A percentile compares a stretch with the other conserved stretches of the same genome.
Evolutionary conservation across 2,329 filamentous ascomycete genomes (phyloP).

Genomic region (Colletotrichum sp.): DNA sequence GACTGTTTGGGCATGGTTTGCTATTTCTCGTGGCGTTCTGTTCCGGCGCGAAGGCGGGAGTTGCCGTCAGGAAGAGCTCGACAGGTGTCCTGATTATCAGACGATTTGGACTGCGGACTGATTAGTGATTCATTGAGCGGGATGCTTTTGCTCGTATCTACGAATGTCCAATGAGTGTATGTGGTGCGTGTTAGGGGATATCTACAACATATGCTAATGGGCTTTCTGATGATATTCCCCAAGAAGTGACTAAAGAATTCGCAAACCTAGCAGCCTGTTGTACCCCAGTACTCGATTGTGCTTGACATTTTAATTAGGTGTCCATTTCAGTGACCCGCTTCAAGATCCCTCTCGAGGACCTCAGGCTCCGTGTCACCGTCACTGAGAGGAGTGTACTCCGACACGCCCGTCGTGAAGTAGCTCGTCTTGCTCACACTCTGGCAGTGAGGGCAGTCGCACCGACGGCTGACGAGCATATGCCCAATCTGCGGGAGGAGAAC

Average conservation of each 20-base stretch:
- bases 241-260: neutral
- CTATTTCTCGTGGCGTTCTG: neutral
- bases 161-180: neutral
- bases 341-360: neutral
- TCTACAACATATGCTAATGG: neutral
- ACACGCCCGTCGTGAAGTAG: neutral
- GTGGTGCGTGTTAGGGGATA: neutral
- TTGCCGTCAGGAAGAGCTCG: neutral
- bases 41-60: neutral
- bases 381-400: conserved; percentile 13
- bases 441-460: conserved; percentile 13
- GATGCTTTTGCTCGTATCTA: neutral
- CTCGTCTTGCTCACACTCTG: neutral
- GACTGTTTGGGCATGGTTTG: neutral
- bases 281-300: too few relatives aligned
- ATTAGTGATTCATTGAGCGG: neutral
- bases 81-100: neutral
- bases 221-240: neutral
- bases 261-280: neutral
- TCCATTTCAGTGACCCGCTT: neutral
- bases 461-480: neutral
- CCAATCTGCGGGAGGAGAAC: conserved; percentile 35
- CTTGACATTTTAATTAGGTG: too few relatives aligned
- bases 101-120: neutral
- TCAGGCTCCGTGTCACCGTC: neutral